Evolutionary conservation across 371 early-diverging fungal genomes (phyloP).

Genomic region (Entomophthora muscae): DNA sequence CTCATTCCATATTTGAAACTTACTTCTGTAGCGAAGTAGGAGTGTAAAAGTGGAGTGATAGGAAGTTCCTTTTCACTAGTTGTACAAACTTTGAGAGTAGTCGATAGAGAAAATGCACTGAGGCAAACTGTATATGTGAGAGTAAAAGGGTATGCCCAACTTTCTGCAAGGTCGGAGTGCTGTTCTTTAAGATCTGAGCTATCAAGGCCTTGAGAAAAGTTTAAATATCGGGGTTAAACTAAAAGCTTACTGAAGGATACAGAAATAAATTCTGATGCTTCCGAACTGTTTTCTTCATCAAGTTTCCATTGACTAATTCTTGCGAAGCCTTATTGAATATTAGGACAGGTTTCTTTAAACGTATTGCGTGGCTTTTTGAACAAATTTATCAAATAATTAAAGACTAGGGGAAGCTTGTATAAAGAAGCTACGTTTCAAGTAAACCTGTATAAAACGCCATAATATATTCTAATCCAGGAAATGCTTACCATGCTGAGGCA

Average conservation of each 20-base stretch:
- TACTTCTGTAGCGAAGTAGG: conserved; percentile 66
- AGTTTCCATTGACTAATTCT: conserved; percentile 52
- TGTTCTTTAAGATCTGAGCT: conserved; percentile 29
- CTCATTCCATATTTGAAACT: conserved; percentile 10
- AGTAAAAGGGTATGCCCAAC: conserved; percentile 57
- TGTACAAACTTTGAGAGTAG: conserved; percentile 42
- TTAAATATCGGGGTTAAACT: not conserved
- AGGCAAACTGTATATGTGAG: conserved; percentile 66
- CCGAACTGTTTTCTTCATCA: conserved; percentile 24
- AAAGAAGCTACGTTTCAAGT: too few species aligned
- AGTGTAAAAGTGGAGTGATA: conserved; percentile 78
- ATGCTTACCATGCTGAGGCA: conserved; percentile 45
- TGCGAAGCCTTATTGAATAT: conserved; percentile 35
- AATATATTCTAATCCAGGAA: too few species aligned
- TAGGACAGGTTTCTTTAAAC: not conserved
- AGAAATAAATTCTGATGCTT: conserved; percentile 29
- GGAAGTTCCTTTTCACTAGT: conserved; percentile 42
- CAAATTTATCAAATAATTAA: too few species aligned
- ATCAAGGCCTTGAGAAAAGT: not conserved
- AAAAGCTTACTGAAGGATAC: conserved; percentile 39
- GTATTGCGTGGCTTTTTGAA: too few species aligned
- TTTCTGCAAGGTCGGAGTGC: conserved; percentile 25
- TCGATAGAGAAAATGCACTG: conserved; percentile 39
- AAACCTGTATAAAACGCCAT: too few species aligned
- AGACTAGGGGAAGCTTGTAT: too few species aligned